Base-by-base conservation (phyloP, 2,329 filamentous ascomycete species). In the Reticulascus tulasneorum region DNA sequence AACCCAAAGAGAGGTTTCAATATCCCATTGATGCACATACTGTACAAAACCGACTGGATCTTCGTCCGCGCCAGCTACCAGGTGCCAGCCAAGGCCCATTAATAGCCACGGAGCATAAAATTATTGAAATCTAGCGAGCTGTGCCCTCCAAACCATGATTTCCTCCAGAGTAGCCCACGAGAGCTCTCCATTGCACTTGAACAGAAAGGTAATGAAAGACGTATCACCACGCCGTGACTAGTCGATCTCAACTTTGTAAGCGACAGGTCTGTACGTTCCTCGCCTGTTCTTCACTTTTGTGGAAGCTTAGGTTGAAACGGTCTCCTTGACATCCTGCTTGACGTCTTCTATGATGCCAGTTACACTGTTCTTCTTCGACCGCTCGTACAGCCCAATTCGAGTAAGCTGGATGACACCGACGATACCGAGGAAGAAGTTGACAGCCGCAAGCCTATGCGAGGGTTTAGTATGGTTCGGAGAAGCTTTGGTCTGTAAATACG, bases 381-480 rank as follows among this genome's bases (percentile, higher is more conserved):
- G 63, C 51, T 82, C 72, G 61, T 82, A 84, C 53, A 77, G 37
- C 50, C 79, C 63, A 56, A 97, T 96, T 53, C 93, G 83, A 48
- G 69, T 69, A 48, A 87, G 74, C 73, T 98, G 93, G 48, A 87
- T 75, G 40, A 86, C 69, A 53, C 93, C 93, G 46, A 96, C 90
- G 49, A 84, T 69, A 54, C 86, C 91, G 52, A 98, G 84, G 76
- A 96, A 94, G 78, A 96, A 96, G 79, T 98, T 98, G 60, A 97
- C 93, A 37, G 89, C 82, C 44, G 93, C 93, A 41, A 98, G 82
- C 44, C 84, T 89, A 44, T 9, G 33, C 13, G 26, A 25, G 24
- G 17, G 10, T 21, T 23, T 16, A 22, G 17, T 37, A 23, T 8
- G 12, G 5, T 13, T 35, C 10, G 4, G 2, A 5, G 8, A 6